Conservation (phyloP, 2,329 filamentous ascomycete species). For the Volutella citrinella region DNA sequence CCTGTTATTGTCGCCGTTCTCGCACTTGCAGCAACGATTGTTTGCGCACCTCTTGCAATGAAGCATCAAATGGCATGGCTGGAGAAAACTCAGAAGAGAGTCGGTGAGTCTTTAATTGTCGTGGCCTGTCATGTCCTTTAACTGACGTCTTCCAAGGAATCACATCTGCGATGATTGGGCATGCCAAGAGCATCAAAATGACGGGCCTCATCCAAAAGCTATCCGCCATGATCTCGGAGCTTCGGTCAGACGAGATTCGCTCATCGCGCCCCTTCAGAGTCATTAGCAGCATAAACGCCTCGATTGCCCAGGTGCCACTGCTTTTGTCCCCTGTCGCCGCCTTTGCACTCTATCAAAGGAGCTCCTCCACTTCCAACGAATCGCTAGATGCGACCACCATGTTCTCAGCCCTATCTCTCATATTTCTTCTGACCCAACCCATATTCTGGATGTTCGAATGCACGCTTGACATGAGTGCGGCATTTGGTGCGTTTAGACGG, state of each 20-base stretch:
- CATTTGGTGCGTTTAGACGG: constrained; percentile 37
- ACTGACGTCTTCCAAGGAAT: constrained; percentile 17
- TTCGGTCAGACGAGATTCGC: constrained; percentile 35
- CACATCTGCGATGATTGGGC: constrained; percentile 33
- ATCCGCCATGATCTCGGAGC: constrained; percentile 21
- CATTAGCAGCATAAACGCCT: constrained; percentile 32
- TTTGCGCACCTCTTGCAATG: constrained; percentile 24
- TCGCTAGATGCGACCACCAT: constrained; percentile 31
- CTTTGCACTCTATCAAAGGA: constrained; percentile 35
- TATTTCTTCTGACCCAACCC: constrained; percentile 36
- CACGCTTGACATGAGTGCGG: constrained; percentile 35
- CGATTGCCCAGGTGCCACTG: constrained; percentile 31
- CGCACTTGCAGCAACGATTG: constrained; percentile 24
- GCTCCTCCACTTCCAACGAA: constrained; percentile 23
- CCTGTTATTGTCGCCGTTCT: constrained; percentile 30
- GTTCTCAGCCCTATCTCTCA: constrained; percentile 42
- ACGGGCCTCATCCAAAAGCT: constrained; percentile 35
- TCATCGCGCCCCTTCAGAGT: constrained; percentile 33
- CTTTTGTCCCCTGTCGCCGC: constrained; percentile 36
- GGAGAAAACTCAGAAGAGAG: constrained; percentile 23
- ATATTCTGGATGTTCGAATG: constrained; percentile 37
- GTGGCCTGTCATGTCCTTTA: accelerated
- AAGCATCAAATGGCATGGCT: constrained; percentile 28
- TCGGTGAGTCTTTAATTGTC: constrained; percentile 17
- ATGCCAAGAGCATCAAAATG: constrained; percentile 42